Evolutionary conservation across 176 grass and related monocot species (phyloP).

Genomic region (Carex scoparia): DNA sequence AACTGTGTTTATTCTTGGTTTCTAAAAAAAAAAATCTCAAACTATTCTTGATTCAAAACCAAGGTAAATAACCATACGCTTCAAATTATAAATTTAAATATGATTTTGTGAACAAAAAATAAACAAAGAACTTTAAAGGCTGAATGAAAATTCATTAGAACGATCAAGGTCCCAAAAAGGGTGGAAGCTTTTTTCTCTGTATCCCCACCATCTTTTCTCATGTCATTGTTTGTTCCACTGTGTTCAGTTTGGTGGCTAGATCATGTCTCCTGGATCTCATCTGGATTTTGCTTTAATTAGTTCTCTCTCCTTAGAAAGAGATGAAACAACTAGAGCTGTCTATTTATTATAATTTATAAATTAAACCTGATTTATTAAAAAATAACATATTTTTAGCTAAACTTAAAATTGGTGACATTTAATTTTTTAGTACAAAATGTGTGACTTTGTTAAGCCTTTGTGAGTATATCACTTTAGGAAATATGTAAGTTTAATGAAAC

Average conservation of each 20-base stretch:
- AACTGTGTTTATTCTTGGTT: not conserved
- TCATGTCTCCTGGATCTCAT: not conserved
- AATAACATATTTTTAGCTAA: too few relatives aligned
- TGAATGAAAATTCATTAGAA: not conserved
- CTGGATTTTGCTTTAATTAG: not conserved
- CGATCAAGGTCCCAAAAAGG: not conserved
- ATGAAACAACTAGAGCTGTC: not conserved
- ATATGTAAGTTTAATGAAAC: too few relatives aligned
- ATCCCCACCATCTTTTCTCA: not conserved
- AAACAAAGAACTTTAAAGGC: not conserved
- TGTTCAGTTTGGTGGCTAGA: conserved; percentile 4
- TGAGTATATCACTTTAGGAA: too few relatives aligned
- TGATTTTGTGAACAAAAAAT: not conserved
- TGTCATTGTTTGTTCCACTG: not conserved
- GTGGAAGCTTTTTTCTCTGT: not conserved
- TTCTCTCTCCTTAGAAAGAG: not conserved
- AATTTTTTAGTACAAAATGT: too few relatives aligned
- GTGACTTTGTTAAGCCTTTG: too few relatives aligned
- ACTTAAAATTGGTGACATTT: too few relatives aligned
- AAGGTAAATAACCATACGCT: not conserved
- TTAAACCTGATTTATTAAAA: too few relatives aligned
- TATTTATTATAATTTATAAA: not conserved
- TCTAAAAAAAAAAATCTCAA: not conserved
- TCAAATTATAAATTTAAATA: not conserved
- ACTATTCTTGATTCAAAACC: not conserved